Percentiles rank a stretch among this genome's conserved stretches.
phyloP scores from a whole-genome alignment of 2,329 filamentous ascomycete genomes.

The Trichoderma sp. region DNA sequence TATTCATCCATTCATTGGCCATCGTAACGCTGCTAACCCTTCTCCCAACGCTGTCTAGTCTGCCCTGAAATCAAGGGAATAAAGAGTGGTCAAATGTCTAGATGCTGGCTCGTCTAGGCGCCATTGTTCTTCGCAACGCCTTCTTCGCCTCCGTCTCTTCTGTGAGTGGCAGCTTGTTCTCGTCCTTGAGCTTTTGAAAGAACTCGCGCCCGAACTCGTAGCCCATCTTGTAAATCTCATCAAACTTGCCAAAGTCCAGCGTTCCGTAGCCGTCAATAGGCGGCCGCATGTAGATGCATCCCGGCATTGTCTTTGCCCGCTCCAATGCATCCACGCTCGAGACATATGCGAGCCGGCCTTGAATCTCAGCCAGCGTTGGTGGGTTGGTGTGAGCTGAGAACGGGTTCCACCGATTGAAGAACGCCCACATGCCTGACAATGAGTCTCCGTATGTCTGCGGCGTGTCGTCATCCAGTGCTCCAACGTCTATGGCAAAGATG shows the following conservation, averaged over 20 bases:
- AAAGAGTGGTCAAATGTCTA: slow-evolving; percentile 34
- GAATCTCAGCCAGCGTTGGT: slow-evolving; percentile 91
- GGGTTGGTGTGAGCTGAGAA: slow-evolving; percentile 87
- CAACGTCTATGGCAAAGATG: slow-evolving; percentile 95
- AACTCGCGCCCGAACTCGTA: slow-evolving; percentile 83
- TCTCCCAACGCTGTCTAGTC: background rate
- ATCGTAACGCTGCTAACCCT: background rate
- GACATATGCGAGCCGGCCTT: slow-evolving; percentile 90
- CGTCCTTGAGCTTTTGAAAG: slow-evolving; percentile 69
- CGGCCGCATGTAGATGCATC: slow-evolving; percentile 94
- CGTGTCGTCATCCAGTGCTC: slow-evolving; percentile 83
- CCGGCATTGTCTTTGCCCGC: slow-evolving; percentile 83
- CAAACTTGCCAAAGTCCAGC: slow-evolving; percentile 94
- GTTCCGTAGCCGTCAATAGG: slow-evolving; percentile 93
- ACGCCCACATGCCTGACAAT: slow-evolving; percentile 90
- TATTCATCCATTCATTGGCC: background rate
- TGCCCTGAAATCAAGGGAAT: background rate
- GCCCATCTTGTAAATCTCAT: slow-evolving; percentile 90
- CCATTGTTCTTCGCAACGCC: slow-evolving; percentile 73
- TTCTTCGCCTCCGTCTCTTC: slow-evolving; percentile 76
- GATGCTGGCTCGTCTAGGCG: slow-evolving; percentile 74
- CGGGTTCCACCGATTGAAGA: slow-evolving; percentile 95
- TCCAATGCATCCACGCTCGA: slow-evolving; percentile 92
- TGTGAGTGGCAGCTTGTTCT: slow-evolving; percentile 68
- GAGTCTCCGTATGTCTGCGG: slow-evolving; percentile 93